Evolutionary conservation across 805 yeast species (phyloP).

Genomic region (Dipodascopsis tothii): DNA sequence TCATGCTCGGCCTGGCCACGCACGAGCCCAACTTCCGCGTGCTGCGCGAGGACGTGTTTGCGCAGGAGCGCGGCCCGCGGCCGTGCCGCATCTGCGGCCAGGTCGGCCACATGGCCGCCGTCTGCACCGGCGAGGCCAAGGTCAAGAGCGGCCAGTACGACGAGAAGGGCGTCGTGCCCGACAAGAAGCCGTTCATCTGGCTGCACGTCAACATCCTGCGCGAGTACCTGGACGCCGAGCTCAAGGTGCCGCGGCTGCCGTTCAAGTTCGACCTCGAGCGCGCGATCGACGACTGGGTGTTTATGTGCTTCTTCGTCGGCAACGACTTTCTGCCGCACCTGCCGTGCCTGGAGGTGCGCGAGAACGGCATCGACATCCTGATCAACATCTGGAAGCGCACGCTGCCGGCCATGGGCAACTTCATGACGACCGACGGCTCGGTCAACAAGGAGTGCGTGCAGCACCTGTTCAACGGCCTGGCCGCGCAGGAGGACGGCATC

Average conservation of each 20-base stretch:
- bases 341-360: conserved; percentile 90
- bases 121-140: conserved; percentile 30
- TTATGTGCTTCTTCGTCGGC: conserved; percentile 97
- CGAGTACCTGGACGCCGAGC: conserved; percentile 80
- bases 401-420: conserved; percentile 61
- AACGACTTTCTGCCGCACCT: conserved; percentile 96
- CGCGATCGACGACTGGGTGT: conserved; percentile 97
- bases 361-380: conserved; percentile 78
- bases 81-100: conserved; percentile 49
- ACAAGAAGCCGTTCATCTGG: conserved; percentile 86
- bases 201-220: conserved; percentile 78
- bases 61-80: conserved; percentile 56
- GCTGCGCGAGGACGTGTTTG: conserved; percentile 92
- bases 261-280: conserved; percentile 83
- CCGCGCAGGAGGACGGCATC: conserved; percentile 68
- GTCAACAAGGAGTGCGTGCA: conserved; percentile 73
- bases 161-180: conserved; percentile 32
- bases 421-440: conserved; percentile 83
- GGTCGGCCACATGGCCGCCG: conserved; percentile 17
- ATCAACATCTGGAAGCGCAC: conserved; percentile 75
- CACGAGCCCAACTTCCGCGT: conserved; percentile 96
- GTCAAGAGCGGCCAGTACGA: conserved; percentile 35
- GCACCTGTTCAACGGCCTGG: conserved; percentile 53
- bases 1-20: conserved; percentile 90
- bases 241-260: conserved; percentile 59